Conservation (phyloP, 2,329 filamentous ascomycete species). For the Dactylella cylindrospora region DNA sequence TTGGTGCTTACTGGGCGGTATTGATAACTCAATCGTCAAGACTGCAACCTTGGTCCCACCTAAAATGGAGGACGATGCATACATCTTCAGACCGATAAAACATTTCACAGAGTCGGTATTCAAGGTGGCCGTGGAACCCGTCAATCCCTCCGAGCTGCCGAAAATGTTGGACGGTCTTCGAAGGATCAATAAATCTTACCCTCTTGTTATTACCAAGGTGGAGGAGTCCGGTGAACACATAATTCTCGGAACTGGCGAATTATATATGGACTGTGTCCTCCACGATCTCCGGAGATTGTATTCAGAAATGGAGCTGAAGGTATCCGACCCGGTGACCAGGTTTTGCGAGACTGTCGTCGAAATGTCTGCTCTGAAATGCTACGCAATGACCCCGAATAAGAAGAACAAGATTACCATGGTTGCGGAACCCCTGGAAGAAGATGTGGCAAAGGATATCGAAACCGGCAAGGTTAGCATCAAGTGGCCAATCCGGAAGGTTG, state of each 20-base stretch:
- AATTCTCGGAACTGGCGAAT: slow-evolving; percentile 87
- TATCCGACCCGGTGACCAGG: slow-evolving; percentile 93
- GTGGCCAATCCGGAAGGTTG: slow-evolving; percentile 87
- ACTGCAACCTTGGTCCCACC: slow-evolving; percentile 85
- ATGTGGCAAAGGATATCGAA: slow-evolving; percentile 93
- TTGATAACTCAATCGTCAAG: slow-evolving; percentile 98
- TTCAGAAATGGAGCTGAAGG: slow-evolving; percentile 98
- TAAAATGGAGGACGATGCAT: slow-evolving; percentile 78
- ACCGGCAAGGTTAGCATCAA: slow-evolving; percentile 85
- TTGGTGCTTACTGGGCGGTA: slow-evolving; percentile 83
- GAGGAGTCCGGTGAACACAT: slow-evolving; percentile 98
- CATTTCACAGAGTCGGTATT: slow-evolving; percentile 98
- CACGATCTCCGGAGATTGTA: slow-evolving; percentile 92
- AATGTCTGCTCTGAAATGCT: slow-evolving; percentile 96
- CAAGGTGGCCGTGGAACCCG: slow-evolving; percentile 95
- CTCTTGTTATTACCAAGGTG: slow-evolving; percentile 91
- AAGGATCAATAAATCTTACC: slow-evolving; percentile 97
- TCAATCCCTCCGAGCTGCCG: slow-evolving; percentile 94
- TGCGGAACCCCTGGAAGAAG: slow-evolving; percentile 90
- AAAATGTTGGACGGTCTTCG: slow-evolving; percentile 98
- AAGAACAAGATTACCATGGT: slow-evolving; percentile 99
- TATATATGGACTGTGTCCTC: slow-evolving; percentile 99
- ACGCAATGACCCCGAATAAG: slow-evolving; percentile 96
- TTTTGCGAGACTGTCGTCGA: slow-evolving; percentile 99
- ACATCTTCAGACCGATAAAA: slow-evolving; percentile 88